Conservation (phyloP, 2,329 filamentous ascomycete genomes). For the Aspergillus sp. region DNA sequence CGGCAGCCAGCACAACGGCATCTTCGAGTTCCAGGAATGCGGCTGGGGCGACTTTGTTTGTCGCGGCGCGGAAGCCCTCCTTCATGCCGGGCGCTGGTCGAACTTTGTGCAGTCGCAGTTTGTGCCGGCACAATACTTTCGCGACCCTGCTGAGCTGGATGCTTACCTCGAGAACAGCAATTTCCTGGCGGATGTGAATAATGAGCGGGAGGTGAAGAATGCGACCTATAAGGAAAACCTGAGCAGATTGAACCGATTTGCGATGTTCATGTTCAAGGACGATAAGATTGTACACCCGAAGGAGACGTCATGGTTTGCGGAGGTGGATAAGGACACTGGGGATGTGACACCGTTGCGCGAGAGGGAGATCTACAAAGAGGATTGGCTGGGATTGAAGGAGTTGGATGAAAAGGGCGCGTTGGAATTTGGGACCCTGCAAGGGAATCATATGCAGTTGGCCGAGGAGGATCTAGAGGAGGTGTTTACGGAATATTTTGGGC, state of each 20-base stretch:
- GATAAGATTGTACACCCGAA: slow-evolving; percentile 86
- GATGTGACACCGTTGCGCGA: slow-evolving; percentile 67
- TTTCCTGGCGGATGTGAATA: slow-evolving; percentile 94
- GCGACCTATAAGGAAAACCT: slow-evolving; percentile 70
- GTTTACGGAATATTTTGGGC: slow-evolving; percentile 56
- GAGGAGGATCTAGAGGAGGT: slow-evolving; percentile 65
- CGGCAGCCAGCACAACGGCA: slow-evolving; percentile 90
- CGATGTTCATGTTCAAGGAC: slow-evolving; percentile 85
- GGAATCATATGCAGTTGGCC: slow-evolving; percentile 79
- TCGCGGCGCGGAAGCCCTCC: slow-evolving; percentile 72
- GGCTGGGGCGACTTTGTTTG: slow-evolving; percentile 73
- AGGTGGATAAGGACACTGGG: slow-evolving; percentile 69
- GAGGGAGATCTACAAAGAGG: slow-evolving; percentile 75
- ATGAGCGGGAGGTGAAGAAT: slow-evolving; percentile 78
- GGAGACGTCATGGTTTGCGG: slow-evolving; percentile 86
- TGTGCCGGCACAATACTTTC: slow-evolving; percentile 94
- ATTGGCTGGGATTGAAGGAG: slow-evolving; percentile 84
- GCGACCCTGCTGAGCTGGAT: slow-evolving; percentile 66
- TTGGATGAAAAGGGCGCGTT: slow-evolving; percentile 79
- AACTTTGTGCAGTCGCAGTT: slow-evolving; percentile 73
- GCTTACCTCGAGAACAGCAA: slow-evolving; percentile 78
- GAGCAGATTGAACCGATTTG: slow-evolving; percentile 69
- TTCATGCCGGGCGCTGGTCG: slow-evolving; percentile 80
- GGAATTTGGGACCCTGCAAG: slow-evolving; percentile 70
- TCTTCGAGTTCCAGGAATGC: slow-evolving; percentile 78